Percentiles rank a stretch among this genome's conserved stretches.
These are phyloP conservation scores for Chrysopogon serrulatus DNA, from an alignment of 176 grass and related monocot genomes.

Conservation along the genomic window DNA sequence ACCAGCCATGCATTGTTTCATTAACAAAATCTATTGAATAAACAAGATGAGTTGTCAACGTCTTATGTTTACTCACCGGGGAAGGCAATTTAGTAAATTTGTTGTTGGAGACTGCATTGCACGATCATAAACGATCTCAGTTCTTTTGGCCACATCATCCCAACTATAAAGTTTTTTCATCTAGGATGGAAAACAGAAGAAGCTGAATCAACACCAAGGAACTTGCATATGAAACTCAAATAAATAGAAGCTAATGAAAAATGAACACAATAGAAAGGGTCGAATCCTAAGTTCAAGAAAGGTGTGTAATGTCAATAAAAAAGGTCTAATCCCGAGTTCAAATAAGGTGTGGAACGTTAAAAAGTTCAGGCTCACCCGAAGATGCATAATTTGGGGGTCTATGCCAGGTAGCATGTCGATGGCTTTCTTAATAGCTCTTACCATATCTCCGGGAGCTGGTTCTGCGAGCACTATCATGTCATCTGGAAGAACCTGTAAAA, in stretches of 20 bases:
- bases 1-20: background rate
- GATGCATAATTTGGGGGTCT: constrained; percentile 84
- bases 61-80: constrained; percentile 38
- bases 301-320: background rate
- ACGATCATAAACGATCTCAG: constrained; percentile 73
- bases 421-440: constrained; percentile 65
- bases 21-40: background rate
- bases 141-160: constrained; percentile 96
- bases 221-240: background rate
- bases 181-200: constrained; percentile 32
- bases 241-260: background rate
- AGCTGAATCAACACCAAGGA: constrained; percentile 8
- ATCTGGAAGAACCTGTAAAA: constrained; percentile 88
- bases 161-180: constrained; percentile 91
- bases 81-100: constrained; percentile 60
- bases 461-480: constrained; percentile 96
- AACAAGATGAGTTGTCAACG: constrained; percentile 6
- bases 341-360: background rate
- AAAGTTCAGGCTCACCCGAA: constrained; percentile 37
- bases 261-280: background rate
- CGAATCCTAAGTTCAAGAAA: background rate
- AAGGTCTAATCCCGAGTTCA: background rate
- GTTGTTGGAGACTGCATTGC: constrained; percentile 50
- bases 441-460: constrained; percentile 81
- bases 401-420: constrained; percentile 80